Base-by-base conservation (phyloP, 176 grass and related monocot genomes). In the Oryza punctata region DNA sequence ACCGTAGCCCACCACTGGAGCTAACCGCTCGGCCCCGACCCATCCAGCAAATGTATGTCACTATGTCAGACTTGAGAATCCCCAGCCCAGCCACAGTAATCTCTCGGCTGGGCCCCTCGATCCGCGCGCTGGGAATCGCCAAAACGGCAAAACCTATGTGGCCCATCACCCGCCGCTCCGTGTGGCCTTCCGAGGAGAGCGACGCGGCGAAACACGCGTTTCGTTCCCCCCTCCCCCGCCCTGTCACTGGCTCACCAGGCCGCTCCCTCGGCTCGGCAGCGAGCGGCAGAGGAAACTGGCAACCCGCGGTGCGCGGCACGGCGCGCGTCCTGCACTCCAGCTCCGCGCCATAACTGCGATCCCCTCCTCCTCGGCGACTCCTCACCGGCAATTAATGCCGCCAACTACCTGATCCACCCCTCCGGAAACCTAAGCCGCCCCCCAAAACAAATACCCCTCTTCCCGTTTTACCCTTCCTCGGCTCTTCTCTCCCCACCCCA, bases 321-420 rank as follows among this genome's bases (percentile, higher is more conserved):
- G 30, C 12, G 41, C 12, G 41, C 60, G 13, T 35, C 72, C 67
- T 28, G 44, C 49, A 19, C 54, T 24, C 35, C 70, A 69, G 71
- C 26, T 57, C 65, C 6, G 24, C 83, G 84, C 88, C 88, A 89
- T 85, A 80, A 89, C 89, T 85, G 30, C 88, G 23, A 3, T 59
- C 24, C 81, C 67, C 77, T 16, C 30, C 83, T 75, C 65, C 75
- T 86, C 78, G 32, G 32, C 32, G 4, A 50, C 25, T 73, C 69
- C 38, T 82, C 77, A 68, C 82, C 84, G 88, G 88, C 84, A 90
- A 87, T 90, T 86, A 90, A 90, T 90, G 88, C 75, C 49, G 79
- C 80, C 88, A 87, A 67, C 89, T 1, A 83, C 69, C 88, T 2
- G 70, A 80, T 80, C 81, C 70, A 43, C 3, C 46, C 11, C 46